Evolutionary conservation across 148 eudicot species (phyloP), one percentile per base, ranked within the genome.

Genomic region (Rhododendron griersonianum): DNA sequence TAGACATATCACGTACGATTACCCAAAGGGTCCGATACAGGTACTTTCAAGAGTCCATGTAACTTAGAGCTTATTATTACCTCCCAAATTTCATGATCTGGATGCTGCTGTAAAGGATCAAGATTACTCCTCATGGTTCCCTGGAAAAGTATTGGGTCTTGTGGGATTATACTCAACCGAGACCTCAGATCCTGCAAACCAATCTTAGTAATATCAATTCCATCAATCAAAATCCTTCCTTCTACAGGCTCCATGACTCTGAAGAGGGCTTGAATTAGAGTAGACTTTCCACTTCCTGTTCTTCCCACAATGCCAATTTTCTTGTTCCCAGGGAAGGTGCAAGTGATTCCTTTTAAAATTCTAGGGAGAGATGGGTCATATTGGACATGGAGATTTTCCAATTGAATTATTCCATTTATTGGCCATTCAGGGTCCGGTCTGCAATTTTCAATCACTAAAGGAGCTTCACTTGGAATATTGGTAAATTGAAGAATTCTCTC

Each of bases 211-310:
- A 95, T 91, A 86, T 96, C 94, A 0, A 96, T 47, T 11, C 98
- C 98, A 81, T 96, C 98, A 45, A 96, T 92, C 83, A 94, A 83
- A 76, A 96, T 95, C 74, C 78, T 89, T 41, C 98, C 99, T 74
- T 91, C 86, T 14, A 90, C 83, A 55, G 98, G 98, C 87, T 96
- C 99, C 45, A 95, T 94, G 7, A 95, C 95, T 75, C 99, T 88
- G 35, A 96, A 96, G 86, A 96, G 95, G 78, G 99, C 96, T 93
- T 95, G 99, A 86, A 96, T 95, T 11, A 96, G 89, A 39, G 99
- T 96, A 65, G 99, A 96, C 71, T 96, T 96, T 74, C 99, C 99
- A 87, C 99, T 95, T 5, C 98, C 99, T 0, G 98, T 95, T 84
- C 99, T 91, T 1, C 99, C 99, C 74, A 96, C 99, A 30, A 96